Evolutionary conservation across 139 green algal genomes (phyloP).

Genomic region (Chlorella sp.): DNA sequence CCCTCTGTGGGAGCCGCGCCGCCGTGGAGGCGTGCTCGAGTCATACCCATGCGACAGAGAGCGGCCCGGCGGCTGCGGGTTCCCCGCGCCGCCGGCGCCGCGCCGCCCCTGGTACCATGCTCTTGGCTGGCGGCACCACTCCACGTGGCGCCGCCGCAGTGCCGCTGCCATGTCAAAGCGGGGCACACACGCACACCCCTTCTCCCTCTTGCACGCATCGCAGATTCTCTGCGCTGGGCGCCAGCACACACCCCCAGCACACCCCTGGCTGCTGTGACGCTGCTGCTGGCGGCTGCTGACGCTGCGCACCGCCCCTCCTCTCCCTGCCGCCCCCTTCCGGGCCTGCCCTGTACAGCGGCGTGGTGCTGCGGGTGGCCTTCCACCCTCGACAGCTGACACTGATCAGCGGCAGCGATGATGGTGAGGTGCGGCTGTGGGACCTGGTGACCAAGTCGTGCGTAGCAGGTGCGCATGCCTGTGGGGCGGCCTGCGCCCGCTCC

Average conservation of each 20-base stretch:
- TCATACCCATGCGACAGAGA: constrained; percentile 18
- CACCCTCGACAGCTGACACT: constrained; percentile 85
- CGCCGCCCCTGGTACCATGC: constrained; percentile 12
- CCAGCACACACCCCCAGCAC: no score
- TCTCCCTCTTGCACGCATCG: no score
- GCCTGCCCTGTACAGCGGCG: constrained; percentile 35
- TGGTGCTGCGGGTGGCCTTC: constrained; percentile 81
- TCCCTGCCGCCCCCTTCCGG: not conserved
- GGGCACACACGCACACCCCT: constrained; percentile 9
- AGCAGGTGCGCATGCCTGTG: constrained; percentile 34
- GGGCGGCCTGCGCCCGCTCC: no score
- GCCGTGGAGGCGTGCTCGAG: constrained; percentile 22
- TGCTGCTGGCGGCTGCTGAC: no score
- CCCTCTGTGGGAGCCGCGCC: no score
- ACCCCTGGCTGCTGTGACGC: no score
- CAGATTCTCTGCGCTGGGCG: no score
- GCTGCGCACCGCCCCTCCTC: no score
- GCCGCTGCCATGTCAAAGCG: constrained; percentile 13
- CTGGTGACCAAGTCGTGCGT: constrained; percentile 71
- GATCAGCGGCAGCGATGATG: constrained; percentile 76
- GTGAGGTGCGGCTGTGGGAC: constrained; percentile 80
- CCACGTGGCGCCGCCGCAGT: not conserved
- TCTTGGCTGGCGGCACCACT: not conserved
- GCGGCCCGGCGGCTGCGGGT: not conserved
- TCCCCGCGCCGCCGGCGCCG: not conserved